Base-by-base conservation (phyloP, 2,329 filamentous ascomycete species). In the Cladosporium halotolerans region DNA sequence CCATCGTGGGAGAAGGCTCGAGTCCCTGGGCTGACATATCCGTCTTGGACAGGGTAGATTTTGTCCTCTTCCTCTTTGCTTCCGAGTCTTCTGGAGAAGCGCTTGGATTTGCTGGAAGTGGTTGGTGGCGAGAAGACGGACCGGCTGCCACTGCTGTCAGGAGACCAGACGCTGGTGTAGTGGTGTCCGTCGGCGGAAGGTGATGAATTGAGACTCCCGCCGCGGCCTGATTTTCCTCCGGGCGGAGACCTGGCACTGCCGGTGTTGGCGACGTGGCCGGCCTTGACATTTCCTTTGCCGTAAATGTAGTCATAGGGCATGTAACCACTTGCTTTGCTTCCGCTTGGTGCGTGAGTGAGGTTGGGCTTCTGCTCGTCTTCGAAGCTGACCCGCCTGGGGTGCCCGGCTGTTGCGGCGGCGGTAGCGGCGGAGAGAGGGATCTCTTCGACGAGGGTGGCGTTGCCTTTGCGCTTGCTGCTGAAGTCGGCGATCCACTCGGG, bases 401-500 rank as follows among this genome's bases (percentile, higher is more conserved):
- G 38, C 18, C 13, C 40, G 9, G 40, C 19, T 19, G 40, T 16
- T 42, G 13, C 14, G 16, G 19, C 19, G 9, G 40, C 40, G 16
- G 19, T 16, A 4, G 40, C 40, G 4, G 32, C 9, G 18, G 48
- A 38, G 6, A 43, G n/a, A 9, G 48, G 48, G 18, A 51, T 36
- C 16, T 16, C 10, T 9, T 51, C 40, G n/a, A 3, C 31, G 16
- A 16, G 11, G 40, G 16, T 10, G 36, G 16, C 32, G 36, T 14
- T 39, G 8, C 16, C 31, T 11, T 23, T 23, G 28, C 40, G 40
- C 18, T 31, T 38, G 9, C 10, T 11, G 39, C 11, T 47, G 51
- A 43, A 53, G 16, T 53, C 43, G 23, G 50, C 50, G 38, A 53
- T 42, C 51, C 51, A 53, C 43, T 53, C 51, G 3, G 48, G 40